Conservation (phyloP, 2,329 filamentous ascomycete genomes). For the Penicillium sp. region DNA sequence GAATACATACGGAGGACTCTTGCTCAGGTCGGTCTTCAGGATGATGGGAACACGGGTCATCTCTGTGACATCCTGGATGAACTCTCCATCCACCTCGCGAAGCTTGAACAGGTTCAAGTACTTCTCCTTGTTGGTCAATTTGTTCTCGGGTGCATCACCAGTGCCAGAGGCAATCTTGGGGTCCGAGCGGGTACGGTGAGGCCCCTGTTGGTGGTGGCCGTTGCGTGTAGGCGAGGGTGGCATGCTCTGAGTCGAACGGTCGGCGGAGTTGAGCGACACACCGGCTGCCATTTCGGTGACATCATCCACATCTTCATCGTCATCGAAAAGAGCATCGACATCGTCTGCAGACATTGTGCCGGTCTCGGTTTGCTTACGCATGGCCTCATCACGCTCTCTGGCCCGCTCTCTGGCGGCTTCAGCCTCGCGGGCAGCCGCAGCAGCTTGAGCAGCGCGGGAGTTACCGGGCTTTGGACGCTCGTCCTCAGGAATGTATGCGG, state of each 20-base stretch:
- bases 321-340: constrained; percentile 92
- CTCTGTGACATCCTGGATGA: constrained; percentile 97
- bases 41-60: constrained; percentile 98
- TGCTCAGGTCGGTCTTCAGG: constrained; percentile 93
- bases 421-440: constrained; percentile 73
- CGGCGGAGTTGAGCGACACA: constrained; percentile 70
- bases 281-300: constrained; percentile 88
- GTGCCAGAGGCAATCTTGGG: constrained; percentile 74
- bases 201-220: constrained; percentile 62
- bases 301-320: constrained; percentile 83
- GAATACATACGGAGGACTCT: constrained; percentile 94
- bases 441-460: constrained; percentile 70
- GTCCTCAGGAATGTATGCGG: constrained; percentile 92
- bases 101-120: constrained; percentile 87
- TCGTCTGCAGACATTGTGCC: constrained; percentile 91
- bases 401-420: constrained; percentile 77
- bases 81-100: constrained; percentile 87
- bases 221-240: constrained; percentile 84
- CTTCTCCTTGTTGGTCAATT: constrained; percentile 91
- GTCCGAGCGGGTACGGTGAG: constrained; percentile 88
- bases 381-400: constrained; percentile 85
- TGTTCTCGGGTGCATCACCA: constrained; percentile 70
- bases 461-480: constrained; percentile 85
- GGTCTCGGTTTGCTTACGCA: constrained; percentile 90
- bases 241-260: constrained; percentile 92